Conservation (phyloP, 257 asterid species). For the Petunia secreta region DNA sequence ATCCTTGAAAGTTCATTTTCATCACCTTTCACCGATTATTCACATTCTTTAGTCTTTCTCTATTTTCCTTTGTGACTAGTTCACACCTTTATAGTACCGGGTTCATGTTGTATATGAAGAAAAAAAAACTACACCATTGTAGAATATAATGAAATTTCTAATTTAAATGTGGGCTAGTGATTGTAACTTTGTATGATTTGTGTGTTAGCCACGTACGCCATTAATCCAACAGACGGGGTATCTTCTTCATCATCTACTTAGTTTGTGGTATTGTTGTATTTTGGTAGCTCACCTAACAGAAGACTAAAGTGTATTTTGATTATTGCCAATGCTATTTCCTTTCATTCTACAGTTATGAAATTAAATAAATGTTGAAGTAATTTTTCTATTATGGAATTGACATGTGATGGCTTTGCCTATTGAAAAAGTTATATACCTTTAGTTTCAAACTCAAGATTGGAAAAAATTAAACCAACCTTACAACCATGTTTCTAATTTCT, state of each 20-base stretch:
- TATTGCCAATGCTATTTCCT: slow-evolving; percentile 24
- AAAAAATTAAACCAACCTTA: not conserved
- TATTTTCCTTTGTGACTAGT: not conserved
- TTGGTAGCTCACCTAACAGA: slow-evolving; percentile 76
- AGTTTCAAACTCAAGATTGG: slow-evolving; percentile 20
- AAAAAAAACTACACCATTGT: not conserved
- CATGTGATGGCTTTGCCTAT: slow-evolving; percentile 20
- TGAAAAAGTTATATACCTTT: slow-evolving; percentile 15
- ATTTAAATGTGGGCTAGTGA: not conserved
- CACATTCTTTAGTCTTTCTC: not conserved
- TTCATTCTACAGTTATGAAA: slow-evolving; percentile 29
- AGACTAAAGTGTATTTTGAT: slow-evolving; percentile 46
- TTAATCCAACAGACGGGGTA: not conserved
- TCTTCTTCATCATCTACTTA: slow-evolving; percentile 19
- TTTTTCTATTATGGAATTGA: slow-evolving; percentile 28
- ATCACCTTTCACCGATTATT: not conserved
- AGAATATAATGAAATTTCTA: not conserved
- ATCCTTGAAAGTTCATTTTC: not conserved
- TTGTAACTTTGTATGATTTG: not conserved
- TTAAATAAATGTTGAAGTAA: slow-evolving; percentile 16
- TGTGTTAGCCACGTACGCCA: slow-evolving; percentile 40
- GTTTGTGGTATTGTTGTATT: slow-evolving; percentile 30
- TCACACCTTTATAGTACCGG: not conserved
- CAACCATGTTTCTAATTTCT: slow-evolving; percentile 27
- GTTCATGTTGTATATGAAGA: not conserved